Conservation (phyloP, 2,329 filamentous ascomycete species). For the Stromatinia cepivora region DNA sequence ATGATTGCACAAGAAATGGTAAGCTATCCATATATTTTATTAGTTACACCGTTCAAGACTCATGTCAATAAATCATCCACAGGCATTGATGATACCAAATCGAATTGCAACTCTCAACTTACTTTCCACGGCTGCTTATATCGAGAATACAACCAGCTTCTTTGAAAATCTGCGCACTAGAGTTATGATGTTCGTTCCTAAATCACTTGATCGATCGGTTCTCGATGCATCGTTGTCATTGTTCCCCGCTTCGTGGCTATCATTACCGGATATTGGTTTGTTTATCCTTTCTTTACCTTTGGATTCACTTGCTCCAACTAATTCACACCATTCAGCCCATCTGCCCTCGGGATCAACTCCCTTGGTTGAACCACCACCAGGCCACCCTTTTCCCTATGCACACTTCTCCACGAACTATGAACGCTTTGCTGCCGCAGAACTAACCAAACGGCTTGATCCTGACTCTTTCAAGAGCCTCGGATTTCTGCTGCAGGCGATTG, state of each 20-base stretch:
- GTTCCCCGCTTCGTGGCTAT: conserved; percentile 66
- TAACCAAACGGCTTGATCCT: conserved; percentile 66
- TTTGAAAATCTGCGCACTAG: conserved; percentile 63
- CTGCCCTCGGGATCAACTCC: conserved; percentile 51
- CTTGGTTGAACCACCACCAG: conserved; percentile 41
- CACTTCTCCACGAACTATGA: conserved; percentile 75
- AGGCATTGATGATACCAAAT: conserved; percentile 52
- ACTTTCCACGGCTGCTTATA: conserved; percentile 59
- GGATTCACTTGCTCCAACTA: conserved; percentile 27
- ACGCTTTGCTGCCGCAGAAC: conserved; percentile 77
- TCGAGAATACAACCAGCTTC: conserved; percentile 63
- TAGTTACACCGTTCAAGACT: not conserved
- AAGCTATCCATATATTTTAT: conserved; percentile 34
- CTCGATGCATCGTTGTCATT: conserved; percentile 63
- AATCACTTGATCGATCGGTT: conserved; percentile 66
- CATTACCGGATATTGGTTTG: conserved; percentile 55
- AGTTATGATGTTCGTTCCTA: conserved; percentile 63
- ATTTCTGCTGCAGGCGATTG: conserved; percentile 75
- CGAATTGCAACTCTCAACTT: conserved; percentile 59
- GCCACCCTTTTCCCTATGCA: conserved; percentile 43
- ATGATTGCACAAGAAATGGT: conserved; percentile 88
- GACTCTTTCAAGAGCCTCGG: conserved; percentile 63
- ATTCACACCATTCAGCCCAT: not conserved
- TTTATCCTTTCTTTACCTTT: conserved; percentile 48
- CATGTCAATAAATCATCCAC: not conserved